phyloP scores from a whole-genome alignment of 2,329 filamentous ascomycete species.

The Colletotrichum liaoningense region DNA sequence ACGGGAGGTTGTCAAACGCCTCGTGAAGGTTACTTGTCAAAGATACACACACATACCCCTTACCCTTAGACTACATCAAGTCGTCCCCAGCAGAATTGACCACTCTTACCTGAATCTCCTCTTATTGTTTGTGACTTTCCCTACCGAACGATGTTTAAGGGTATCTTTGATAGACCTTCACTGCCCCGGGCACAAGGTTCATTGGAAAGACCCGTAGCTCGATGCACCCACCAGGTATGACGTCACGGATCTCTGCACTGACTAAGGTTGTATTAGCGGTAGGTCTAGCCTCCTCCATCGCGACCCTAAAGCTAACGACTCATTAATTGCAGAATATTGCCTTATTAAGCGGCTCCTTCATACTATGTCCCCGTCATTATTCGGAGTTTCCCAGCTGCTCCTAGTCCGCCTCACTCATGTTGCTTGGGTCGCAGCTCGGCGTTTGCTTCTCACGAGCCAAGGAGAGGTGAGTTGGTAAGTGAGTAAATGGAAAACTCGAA shows the following conservation, averaged over 20 bases:
- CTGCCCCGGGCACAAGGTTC: neutral
- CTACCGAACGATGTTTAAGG: neutral
- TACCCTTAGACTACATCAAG: neutral
- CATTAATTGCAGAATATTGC: neutral
- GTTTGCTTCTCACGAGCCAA: neutral
- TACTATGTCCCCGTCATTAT: neutral
- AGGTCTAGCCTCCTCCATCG: neutral
- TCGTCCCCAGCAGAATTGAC: neutral
- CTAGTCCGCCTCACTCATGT: neutral
- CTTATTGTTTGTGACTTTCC: neutral
- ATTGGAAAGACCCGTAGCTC: neutral
- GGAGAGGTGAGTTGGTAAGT: neutral
- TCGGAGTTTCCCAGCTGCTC: neutral
- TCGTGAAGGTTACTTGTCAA: neutral
- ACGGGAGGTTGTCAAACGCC: neutral
- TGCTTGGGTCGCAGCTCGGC: neutral
- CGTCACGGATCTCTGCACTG: slow-evolving; percentile 1
- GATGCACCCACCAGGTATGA: neutral
- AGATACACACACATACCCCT: neutral
- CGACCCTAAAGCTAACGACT: neutral
- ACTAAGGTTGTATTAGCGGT: neutral
- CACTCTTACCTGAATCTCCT: neutral
- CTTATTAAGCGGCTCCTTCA: neutral
- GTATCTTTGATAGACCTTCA: neutral
- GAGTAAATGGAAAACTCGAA: neutral